Conservation (phyloP, 345 rosid species). For the Arabidopsis suecica region DNA sequence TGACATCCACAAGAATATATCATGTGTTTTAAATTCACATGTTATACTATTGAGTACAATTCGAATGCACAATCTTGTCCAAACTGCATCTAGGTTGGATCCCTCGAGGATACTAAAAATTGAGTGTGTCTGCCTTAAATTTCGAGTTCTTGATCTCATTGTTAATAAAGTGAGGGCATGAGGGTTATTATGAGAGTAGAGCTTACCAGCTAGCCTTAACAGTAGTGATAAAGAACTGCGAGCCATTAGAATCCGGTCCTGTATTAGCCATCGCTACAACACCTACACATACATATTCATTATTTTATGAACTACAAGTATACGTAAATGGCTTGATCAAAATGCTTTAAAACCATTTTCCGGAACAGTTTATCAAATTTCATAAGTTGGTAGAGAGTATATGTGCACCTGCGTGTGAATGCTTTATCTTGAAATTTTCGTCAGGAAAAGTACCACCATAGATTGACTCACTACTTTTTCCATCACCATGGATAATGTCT, state of each 20-base stretch:
- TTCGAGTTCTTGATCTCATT: neutral
- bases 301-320: constrained; percentile 6
- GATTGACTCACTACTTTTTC: constrained; percentile 79
- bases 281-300: constrained; percentile 51
- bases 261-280: constrained; percentile 93
- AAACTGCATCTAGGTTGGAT: neutral
- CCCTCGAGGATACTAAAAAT: neutral
- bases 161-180: neutral
- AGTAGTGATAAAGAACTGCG: constrained; percentile 93
- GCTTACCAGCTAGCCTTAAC: constrained; percentile 94
- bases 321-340: neutral
- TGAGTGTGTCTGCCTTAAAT: neutral
- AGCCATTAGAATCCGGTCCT: constrained; percentile 94
- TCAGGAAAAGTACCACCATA: constrained; percentile 88
- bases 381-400: constrained; percentile 11
- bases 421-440: constrained; percentile 85
- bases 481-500: constrained; percentile 74
- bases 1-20: neutral
- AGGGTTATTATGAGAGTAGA: neutral
- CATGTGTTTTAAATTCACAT: neutral
- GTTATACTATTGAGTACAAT: neutral
- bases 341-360: neutral
- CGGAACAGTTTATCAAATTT: neutral
- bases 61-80: neutral
- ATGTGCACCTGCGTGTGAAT: constrained; percentile 81